Evolutionary conservation across 2,329 filamentous ascomycete genomes (phyloP).

Genomic region (Pseudogymnoascus sp.): DNA sequence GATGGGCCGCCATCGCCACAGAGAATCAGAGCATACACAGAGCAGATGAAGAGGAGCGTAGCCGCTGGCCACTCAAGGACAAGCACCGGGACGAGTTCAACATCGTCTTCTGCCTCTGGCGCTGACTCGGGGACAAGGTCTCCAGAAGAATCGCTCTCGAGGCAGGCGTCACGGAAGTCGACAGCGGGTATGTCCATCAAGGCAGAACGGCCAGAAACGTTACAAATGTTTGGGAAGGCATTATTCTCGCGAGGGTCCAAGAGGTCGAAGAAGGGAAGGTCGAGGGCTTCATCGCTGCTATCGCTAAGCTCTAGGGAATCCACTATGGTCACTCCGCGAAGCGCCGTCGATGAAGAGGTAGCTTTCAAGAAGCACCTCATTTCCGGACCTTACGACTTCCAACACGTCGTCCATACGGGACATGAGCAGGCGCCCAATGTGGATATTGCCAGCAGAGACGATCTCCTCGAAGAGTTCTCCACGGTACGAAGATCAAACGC

Average conservation of each 20-base stretch:
- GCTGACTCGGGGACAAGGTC: conserved; percentile 26
- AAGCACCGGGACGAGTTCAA: conserved; percentile 46
- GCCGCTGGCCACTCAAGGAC: conserved; percentile 39
- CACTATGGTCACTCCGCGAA: background rate
- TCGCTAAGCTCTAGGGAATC: background rate
- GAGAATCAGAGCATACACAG: conserved; percentile 50
- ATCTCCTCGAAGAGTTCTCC: conserved; percentile 40
- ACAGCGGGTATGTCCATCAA: conserved; percentile 44
- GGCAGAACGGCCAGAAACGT: conserved; percentile 49
- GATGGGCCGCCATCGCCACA: conserved; percentile 56
- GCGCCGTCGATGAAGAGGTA: background rate
- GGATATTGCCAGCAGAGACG: conserved; percentile 32
- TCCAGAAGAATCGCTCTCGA: conserved; percentile 37
- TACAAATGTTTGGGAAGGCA: conserved; percentile 52
- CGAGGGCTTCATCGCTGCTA: conserved; percentile 5
- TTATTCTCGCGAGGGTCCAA: conserved; percentile 48
- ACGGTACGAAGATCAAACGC: conserved; percentile 33
- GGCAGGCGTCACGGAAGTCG: conserved; percentile 51
- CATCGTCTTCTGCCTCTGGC: conserved; percentile 46
- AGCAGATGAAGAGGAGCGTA: conserved; percentile 49
- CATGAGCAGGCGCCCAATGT: conserved; percentile 41
- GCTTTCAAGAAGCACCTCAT: conserved; percentile 42
- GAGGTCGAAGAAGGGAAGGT: conserved; percentile 44
- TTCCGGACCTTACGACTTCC: conserved; percentile 59
- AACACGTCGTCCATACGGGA: conserved; percentile 54